Evolutionary conservation across 225 moss, liverwort and hornwort species (phyloP).

Genomic region (Neckera pumila): DNA sequence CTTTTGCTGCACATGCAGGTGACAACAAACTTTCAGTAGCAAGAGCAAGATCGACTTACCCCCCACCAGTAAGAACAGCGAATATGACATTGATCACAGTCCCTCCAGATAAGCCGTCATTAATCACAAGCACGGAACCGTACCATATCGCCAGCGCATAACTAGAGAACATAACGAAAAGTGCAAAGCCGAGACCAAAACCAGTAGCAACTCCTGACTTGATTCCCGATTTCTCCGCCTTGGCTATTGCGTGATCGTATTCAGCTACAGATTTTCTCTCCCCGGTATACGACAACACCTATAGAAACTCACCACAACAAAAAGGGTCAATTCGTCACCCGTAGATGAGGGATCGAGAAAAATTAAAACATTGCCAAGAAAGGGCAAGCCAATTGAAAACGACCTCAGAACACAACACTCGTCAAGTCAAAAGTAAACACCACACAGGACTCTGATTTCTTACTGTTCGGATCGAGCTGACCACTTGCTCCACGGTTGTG

Average conservation of each 20-base stretch:
- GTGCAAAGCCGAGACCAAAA: constrained; percentile 45
- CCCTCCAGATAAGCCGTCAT: constrained; percentile 47
- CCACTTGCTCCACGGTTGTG: constrained; percentile 70
- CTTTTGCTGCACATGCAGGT: neutral
- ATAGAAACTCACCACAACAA: neutral
- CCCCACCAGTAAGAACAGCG: constrained; percentile 60
- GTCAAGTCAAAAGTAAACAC: neutral
- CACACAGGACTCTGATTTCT: neutral
- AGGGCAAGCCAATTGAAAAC: neutral
- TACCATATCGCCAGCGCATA: constrained; percentile 86
- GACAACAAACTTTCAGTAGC: neutral
- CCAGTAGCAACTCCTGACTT: constrained; percentile 36
- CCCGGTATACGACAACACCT: constrained; percentile 80
- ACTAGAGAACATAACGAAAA: constrained; percentile 43
- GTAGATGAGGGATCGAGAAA: neutral
- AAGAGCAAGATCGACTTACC: constrained; percentile 46
- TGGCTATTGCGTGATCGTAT: constrained; percentile 52
- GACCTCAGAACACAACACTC: neutral
- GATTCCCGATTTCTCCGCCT: constrained; percentile 62
- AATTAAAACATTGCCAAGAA: neutral
- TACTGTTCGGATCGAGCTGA: constrained; percentile 86
- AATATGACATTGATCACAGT: constrained; percentile 61
- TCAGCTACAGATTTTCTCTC: constrained; percentile 69
- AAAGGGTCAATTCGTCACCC: neutral
- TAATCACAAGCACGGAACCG: constrained; percentile 57